A percentile compares a stretch with the other conserved stretches of the same genome.
These are phyloP conservation scores for Pezicula carpinea DNA, from an alignment of 2,329 filamentous ascomycete genomes.

Conservation along the genomic window DNA sequence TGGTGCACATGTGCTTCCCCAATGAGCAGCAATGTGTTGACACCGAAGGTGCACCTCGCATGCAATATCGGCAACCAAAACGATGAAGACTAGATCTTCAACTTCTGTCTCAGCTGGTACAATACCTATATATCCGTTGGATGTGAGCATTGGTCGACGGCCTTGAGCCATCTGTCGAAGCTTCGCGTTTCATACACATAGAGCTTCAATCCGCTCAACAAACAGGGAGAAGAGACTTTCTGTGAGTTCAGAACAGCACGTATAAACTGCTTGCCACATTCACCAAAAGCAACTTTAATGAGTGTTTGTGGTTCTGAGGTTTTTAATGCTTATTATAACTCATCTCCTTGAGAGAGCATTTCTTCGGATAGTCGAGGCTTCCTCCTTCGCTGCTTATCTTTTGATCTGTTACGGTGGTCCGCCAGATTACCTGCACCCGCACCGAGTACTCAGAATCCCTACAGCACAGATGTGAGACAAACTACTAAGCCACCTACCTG, in stretches of 20 bases:
- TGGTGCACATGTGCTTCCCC: conserved; percentile 14
- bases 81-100: conserved; percentile 8
- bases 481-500: conserved; percentile 9
- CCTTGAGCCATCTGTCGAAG: conserved; percentile 5
- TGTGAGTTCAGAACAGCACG: no score
- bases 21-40: conserved; percentile 3
- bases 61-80: conserved; percentile 8
- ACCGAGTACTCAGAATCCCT: background rate
- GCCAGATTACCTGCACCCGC: conserved; percentile 5
- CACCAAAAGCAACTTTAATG: conserved; percentile 3
- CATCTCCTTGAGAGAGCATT: conserved; percentile 3
- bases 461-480: conserved; percentile 3
- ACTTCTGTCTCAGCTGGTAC: conserved; percentile 8
- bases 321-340: conserved; percentile 4
- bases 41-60: conserved; percentile 7
- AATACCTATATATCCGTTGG: conserved; percentile 5
- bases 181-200: no score
- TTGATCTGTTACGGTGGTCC: conserved; percentile 8
- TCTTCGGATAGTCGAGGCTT: conserved; percentile 9
- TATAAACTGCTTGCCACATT: conserved; percentile 9
- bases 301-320: conserved; percentile 5
- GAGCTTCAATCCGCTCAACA: no score
- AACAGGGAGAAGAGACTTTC: no score
- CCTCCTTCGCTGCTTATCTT: conserved; percentile 8
- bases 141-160: conserved; percentile 5